Percentiles rank a stretch among this genome's conserved stretches.
Evolutionary conservation across 352 stramenopile genomes (phyloP).

Genomic region (Phytophthora europaea): DNA sequence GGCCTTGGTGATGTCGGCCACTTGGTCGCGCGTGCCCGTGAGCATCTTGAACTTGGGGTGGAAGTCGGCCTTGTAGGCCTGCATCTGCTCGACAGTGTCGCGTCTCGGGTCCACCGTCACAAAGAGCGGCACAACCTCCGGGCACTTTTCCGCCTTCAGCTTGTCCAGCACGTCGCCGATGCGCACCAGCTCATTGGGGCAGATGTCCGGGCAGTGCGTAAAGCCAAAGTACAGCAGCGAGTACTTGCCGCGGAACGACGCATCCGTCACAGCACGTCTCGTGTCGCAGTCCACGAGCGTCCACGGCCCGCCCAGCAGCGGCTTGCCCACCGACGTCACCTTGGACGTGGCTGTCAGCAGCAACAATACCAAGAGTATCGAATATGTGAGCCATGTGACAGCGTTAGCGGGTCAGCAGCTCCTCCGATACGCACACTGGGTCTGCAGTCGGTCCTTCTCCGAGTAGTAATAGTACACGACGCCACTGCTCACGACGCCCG

Average conservation of each 20-base stretch:
- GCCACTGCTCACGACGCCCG: conserved; percentile 72
- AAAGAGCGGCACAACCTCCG: conserved; percentile 94
- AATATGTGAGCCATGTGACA: not conserved
- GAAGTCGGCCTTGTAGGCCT: conserved; percentile 95
- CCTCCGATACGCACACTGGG: conserved; percentile 61
- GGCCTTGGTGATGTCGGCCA: conserved; percentile 97
- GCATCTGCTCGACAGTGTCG: conserved; percentile 97
- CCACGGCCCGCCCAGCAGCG: conserved; percentile 93
- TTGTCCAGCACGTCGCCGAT: conserved; percentile 96
- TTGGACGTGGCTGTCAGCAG: conserved; percentile 77
- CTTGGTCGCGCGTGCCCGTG: conserved; percentile 94
- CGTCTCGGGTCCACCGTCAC: conserved; percentile 98
- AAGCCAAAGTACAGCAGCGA: conserved; percentile 99
- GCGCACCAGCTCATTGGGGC: conserved; percentile 99
- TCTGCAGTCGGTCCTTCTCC: conserved; percentile 91
- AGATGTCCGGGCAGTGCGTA: conserved; percentile 99
- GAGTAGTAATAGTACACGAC: conserved; percentile 91
- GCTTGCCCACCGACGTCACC: conserved; percentile 92
- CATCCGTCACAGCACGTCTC: conserved; percentile 90
- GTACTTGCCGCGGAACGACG: conserved; percentile 94
- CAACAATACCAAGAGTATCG: conserved; percentile 5
- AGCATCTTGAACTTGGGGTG: conserved; percentile 91
- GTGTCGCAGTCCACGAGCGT: conserved; percentile 94
- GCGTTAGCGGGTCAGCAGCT: not conserved
- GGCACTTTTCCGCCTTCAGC: conserved; percentile 74